Conservation (phyloP, 1,139 yeast genomes). For the Scheffersomyces titani region DNA sequence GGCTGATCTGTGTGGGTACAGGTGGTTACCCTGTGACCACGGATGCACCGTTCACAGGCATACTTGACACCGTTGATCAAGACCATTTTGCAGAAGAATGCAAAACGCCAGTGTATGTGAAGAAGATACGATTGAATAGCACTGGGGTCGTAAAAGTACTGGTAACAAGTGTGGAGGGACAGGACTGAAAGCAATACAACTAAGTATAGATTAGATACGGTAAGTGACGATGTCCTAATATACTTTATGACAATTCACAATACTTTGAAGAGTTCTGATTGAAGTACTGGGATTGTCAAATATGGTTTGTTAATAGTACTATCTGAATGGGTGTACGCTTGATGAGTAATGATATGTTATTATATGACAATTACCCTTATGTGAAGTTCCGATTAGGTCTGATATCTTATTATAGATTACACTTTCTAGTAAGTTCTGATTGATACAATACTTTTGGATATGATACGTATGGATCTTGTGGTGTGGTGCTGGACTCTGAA, state of each 20-base stretch:
- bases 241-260: too few relatives aligned
- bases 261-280: too few relatives aligned
- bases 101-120: neutral
- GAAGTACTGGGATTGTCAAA: too few relatives aligned
- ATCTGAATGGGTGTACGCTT: too few relatives aligned
- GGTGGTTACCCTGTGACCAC: constrained; percentile 94
- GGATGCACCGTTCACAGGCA: constrained; percentile 93
- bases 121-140: neutral
- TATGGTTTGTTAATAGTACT: too few relatives aligned
- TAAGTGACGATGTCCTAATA: too few relatives aligned
- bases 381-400: neutral
- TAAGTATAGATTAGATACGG: neutral
- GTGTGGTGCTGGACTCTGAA: neutral
- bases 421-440: neutral
- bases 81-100: constrained; percentile 54
- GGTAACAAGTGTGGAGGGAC: neutral
- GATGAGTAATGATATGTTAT: too few relatives aligned
- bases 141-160: neutral
- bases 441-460: neutral
- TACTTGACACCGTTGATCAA: constrained; percentile 87
- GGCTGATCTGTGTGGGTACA: constrained; percentile 93
- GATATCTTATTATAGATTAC: neutral
- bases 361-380: neutral
- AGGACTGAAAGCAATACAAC: neutral
- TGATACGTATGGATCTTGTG: neutral